phyloP scores from a whole-genome alignment of 768 basidiomycete genomes.

The Boletus pseudopeckii region DNA sequence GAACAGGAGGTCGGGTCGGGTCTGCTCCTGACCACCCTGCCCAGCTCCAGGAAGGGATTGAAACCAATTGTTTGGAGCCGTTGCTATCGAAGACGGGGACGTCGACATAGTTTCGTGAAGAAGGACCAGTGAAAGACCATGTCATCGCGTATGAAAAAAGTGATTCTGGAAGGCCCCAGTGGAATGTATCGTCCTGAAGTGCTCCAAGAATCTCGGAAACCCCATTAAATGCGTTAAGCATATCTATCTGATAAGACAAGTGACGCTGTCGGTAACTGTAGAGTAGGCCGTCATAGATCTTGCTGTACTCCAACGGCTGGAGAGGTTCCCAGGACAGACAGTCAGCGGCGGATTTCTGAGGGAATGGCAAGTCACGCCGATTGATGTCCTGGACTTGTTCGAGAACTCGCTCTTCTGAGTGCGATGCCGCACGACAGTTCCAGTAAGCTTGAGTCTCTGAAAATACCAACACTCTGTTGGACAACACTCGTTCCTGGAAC shows the following conservation, averaged over 20 bases:
- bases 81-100: slow-evolving; percentile 5
- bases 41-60: slow-evolving; percentile 22
- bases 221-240: slow-evolving; percentile 14
- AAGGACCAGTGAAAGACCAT: slow-evolving; percentile 3
- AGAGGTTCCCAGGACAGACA: neutral
- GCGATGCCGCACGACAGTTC: slow-evolving; percentile 7
- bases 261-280: slow-evolving; percentile 6
- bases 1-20: too few relatives aligned
- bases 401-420: slow-evolving; percentile 14
- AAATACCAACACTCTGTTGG: slow-evolving; percentile 16
- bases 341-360: neutral
- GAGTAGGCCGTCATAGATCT: neutral
- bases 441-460: slow-evolving; percentile 18
- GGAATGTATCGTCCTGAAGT: slow-evolving; percentile 10
- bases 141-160: slow-evolving; percentile 12
- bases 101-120: neutral
- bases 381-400: slow-evolving; percentile 1
- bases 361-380: neutral
- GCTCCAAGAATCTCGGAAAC: slow-evolving; percentile 10
- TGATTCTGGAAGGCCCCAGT: slow-evolving; percentile 18
- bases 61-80: slow-evolving; percentile 2
- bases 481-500: slow-evolving; percentile 20
- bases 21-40: slow-evolving; percentile 4
- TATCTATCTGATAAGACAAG: slow-evolving; percentile 12
- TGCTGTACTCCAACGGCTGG: neutral